phyloP scores from a whole-genome alignment of 139 green algal genomes.

The Tetraselmis striata region DNA sequence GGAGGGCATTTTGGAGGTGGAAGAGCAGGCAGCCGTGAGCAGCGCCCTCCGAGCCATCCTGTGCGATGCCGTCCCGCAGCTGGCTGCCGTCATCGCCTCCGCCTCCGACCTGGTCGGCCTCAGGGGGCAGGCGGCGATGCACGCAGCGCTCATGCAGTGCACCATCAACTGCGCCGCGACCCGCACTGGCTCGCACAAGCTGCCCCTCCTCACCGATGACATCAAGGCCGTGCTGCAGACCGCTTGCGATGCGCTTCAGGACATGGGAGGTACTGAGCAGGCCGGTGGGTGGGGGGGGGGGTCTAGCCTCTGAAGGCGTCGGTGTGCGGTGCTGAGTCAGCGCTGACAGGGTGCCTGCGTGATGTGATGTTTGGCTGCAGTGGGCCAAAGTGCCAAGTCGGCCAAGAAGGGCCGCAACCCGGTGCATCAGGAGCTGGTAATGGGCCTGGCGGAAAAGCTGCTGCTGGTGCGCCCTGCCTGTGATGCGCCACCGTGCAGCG shows the following conservation, averaged over 20 bases:
- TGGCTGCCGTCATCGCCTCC: background rate
- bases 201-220: background rate
- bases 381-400: too few species aligned
- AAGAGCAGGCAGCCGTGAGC: background rate
- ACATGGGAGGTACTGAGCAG: too few species aligned
- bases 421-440: background rate
- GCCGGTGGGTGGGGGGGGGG: too few species aligned
- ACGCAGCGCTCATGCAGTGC: background rate
- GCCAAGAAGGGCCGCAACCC: background rate
- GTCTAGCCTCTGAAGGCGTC: too few species aligned
- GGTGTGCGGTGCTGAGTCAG: too few species aligned
- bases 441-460: background rate
- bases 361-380: too few species aligned
- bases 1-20: background rate
- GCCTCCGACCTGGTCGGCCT: background rate
- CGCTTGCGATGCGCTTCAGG: too few species aligned
- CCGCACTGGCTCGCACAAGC: background rate
- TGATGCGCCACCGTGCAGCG: too few species aligned
- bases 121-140: background rate
- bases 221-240: background rate
- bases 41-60: background rate
- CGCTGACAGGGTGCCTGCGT: too few species aligned
- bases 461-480: background rate
- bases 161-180: background rate
- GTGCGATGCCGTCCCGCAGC: background rate